Conservation (phyloP, 2,329 filamentous ascomycete species). For the Diaporthe vaccinii region DNA sequence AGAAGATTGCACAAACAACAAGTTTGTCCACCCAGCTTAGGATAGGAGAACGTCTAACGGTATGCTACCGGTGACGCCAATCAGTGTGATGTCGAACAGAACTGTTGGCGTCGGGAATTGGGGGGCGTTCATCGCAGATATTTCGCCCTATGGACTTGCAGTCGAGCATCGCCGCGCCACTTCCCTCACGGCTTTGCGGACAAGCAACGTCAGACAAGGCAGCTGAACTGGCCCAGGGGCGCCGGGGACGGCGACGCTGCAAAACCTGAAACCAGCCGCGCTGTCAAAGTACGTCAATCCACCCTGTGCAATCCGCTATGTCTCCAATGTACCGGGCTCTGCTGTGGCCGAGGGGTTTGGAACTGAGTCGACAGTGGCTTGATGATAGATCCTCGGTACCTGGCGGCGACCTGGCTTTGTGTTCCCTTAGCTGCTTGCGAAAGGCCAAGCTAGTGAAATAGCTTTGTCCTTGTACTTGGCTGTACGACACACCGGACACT, state of each 20-base stretch:
- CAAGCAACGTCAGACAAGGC: background rate
- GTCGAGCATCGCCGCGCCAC: background rate
- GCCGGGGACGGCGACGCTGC: background rate
- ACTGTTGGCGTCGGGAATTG: background rate
- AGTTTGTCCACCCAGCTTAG: background rate
- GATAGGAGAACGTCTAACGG: background rate
- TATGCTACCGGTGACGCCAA: conserved; percentile 9
- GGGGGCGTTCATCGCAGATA: background rate
- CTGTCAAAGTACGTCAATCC: conserved; percentile 33
- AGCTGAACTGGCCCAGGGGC: conserved; percentile 1
- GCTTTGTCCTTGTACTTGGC: conserved; percentile 20
- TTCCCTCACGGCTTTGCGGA: background rate
- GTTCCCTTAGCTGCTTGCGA: conserved; percentile 25
- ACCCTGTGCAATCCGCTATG: conserved; percentile 22
- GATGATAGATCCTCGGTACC: conserved; percentile 13
- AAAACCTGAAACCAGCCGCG: conserved; percentile 23
- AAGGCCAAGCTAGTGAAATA: conserved; percentile 9
- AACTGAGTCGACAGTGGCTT: conserved; percentile 22
- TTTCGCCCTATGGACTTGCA: background rate
- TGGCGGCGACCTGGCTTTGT: conserved; percentile 25
- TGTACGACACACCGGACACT: conserved; percentile 13
- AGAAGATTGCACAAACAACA: background rate
- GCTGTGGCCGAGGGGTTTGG: conserved; percentile 23
- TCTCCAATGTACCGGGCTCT: conserved; percentile 3
- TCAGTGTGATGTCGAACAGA: background rate